phyloP scores from a whole-genome alignment of 106 monocot genomes.

The Apostasia ramifera region DNA sequence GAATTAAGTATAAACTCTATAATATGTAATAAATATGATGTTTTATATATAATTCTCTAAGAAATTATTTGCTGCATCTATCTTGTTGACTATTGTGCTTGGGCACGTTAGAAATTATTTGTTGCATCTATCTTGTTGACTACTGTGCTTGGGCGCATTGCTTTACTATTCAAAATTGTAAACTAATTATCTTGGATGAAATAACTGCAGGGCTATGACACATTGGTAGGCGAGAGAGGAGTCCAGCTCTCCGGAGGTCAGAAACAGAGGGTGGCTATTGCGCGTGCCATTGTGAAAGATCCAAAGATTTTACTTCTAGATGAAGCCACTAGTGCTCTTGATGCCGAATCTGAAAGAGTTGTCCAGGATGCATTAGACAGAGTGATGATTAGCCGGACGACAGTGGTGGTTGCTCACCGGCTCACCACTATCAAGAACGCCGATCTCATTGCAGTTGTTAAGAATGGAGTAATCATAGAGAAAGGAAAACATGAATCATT shows the following conservation, averaged over 20 bases:
- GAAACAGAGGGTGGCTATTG: conserved; percentile 15
- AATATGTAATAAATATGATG: no score
- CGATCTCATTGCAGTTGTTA: conserved; percentile 13
- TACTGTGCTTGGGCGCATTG: no score
- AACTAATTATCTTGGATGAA: no score
- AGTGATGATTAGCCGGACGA: conserved; percentile 12
- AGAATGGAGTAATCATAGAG: conserved; percentile 16
- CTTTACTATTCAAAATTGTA: no score
- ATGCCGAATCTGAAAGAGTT: conserved; percentile 10
- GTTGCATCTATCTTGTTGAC: no score
- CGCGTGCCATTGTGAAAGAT: conserved; percentile 11
- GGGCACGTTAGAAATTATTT: no score
- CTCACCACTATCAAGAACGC: conserved; percentile 18
- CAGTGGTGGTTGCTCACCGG: conserved; percentile 11
- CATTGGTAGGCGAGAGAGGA: conserved; percentile 13
- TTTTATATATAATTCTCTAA: no score
- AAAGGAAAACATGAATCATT: conserved; percentile 12
- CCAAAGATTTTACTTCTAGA: conserved; percentile 12
- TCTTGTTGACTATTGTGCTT: no score
- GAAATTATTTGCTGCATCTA: no score
- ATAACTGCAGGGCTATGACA: conserved; percentile 6
- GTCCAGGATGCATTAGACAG: conserved; percentile 16
- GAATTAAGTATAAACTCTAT: no score
- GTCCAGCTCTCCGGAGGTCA: conserved; percentile 15
- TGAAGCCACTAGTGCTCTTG: conserved; percentile 5